Percentiles rank a stretch among this genome's conserved stretches.
Conservation (phyloP, 1,139 yeast genomes). For the Yamadazyma blattariae region DNA sequence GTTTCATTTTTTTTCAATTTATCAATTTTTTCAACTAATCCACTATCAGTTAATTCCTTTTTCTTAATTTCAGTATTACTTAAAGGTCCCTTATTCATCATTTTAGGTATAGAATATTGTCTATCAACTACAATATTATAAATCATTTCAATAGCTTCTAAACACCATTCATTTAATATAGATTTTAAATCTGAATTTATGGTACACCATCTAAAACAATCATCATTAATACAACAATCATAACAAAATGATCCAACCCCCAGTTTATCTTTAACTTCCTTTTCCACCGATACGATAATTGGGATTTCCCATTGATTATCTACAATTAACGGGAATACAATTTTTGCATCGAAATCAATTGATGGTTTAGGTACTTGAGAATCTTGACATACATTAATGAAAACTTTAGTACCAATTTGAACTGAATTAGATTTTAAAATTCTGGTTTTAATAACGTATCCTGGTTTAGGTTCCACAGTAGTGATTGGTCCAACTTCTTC, state of each 20-base stretch:
- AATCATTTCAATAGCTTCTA: conserved; percentile 63
- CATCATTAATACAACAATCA: conserved; percentile 71
- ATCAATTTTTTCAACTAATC: conserved; percentile 30
- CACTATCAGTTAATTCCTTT: conserved; percentile 28
- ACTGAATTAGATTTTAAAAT: conserved; percentile 28
- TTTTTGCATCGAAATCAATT: conserved; percentile 50
- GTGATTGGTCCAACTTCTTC: conserved; percentile 19
- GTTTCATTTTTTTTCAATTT: conserved; percentile 39
- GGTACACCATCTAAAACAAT: conserved; percentile 61
- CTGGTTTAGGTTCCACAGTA: conserved; percentile 46
- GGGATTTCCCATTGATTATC: conserved; percentile 86
- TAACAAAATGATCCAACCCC: conserved; percentile 63
- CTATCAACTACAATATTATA: conserved; percentile 38
- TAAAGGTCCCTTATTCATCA: conserved; percentile 57
- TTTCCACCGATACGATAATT: conserved; percentile 58
- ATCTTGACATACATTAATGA: conserved; percentile 73
- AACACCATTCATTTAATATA: conserved; percentile 58
- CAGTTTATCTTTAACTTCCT: conserved; percentile 63
- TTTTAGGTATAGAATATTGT: conserved; percentile 54
- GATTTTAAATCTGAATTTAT: conserved; percentile 48
- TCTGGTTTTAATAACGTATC: conserved; percentile 64
- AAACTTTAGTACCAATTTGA: conserved; percentile 57
- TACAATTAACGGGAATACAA: conserved; percentile 63
- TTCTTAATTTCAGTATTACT: conserved; percentile 32
- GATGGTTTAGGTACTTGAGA: conserved; percentile 54